Conservation (phyloP, 2,329 filamentous ascomycete species). For the Aspergillus quadricinctus region DNA sequence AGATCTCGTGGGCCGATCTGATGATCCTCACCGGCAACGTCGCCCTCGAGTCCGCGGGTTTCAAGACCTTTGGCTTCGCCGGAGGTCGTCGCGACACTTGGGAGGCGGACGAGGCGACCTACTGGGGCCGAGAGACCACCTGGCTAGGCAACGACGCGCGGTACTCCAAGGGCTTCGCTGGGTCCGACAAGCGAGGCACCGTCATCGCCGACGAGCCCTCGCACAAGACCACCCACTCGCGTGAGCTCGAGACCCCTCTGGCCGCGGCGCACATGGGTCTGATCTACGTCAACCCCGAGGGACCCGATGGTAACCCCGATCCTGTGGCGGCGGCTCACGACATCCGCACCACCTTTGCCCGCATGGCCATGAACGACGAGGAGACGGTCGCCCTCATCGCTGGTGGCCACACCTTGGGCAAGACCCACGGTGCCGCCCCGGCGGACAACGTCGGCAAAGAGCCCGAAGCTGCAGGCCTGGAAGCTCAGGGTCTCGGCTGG, state of each 20-base stretch:
- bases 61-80: conserved; percentile 69
- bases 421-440: conserved; percentile 70
- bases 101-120: conserved; percentile 70
- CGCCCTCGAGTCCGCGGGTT: conserved; percentile 71
- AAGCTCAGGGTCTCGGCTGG: conserved; percentile 71
- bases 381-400: conserved; percentile 77
- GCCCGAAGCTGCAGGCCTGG: conserved; percentile 61
- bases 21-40: conserved; percentile 70
- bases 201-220: conserved; percentile 1
- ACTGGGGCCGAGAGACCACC: conserved; percentile 72
- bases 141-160: conserved; percentile 72
- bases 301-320: conserved; percentile 68
- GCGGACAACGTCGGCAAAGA: conserved; percentile 62
- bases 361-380: conserved; percentile 81
- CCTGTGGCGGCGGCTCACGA: conserved; percentile 65
- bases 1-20: conserved; percentile 76
- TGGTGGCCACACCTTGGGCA: conserved; percentile 74
- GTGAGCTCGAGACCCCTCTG: conserved; percentile 64
- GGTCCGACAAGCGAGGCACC: conserved; percentile 28
- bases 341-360: conserved; percentile 69
- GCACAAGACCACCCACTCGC: conserved; percentile 49
- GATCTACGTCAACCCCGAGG: conserved; percentile 79
- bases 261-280: conserved; percentile 69
- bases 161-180: conserved; percentile 43
- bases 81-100: conserved; percentile 68